Evolutionary conservation across 441 rosid species (phyloP), one percentile per base, ranked within the genome.

Genomic region (Dalechampia spathulata): DNA sequence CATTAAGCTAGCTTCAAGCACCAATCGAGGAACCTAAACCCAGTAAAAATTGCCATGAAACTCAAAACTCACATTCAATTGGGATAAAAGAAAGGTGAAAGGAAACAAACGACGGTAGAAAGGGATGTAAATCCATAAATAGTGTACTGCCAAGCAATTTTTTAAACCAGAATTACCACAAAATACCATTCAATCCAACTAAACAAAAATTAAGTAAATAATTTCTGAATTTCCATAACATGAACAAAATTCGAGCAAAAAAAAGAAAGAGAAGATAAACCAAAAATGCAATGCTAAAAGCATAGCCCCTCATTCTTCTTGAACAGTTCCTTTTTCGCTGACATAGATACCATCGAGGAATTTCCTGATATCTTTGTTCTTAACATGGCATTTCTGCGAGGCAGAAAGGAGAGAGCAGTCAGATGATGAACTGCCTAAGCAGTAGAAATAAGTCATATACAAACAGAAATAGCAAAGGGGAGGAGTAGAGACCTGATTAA

Each of bases 361-460:
- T 72, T 85, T 85, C 67, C 89, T 75, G 23, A 88, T 88, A 65
- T 86, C 94, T 68, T 88, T 88, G 61, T 86, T 88, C 87, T 88
- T 83, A 48, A 88, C 96, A 66, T 86, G 91, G 55, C 94, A 86
- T 86, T 88, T 88, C 96, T 88, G 85, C 60, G 1, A 0, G 11
- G 2, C 10, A 28, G 55, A 51, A 41, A 41, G 21, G 17, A 16
- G 14, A 12, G 21, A 41, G 30, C 34, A 28, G 14, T 5, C 9
- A 46, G 1, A 20, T 2, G 1, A 12, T 14, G 14, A 30, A n/a
- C n/a, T n/a, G n/a, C n/a, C n/a, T n/a, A n/a, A n/a, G n/a, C n/a
- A n/a, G n/a, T n/a, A n/a, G n/a, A n/a, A n/a, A n/a, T n/a, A n/a
- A n/a, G n/a, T n/a, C n/a, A n/a, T n/a, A 6, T 28, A 13, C 48